Conservation (phyloP, 2,329 filamentous ascomycete species). For the Chrysoporthe austroafricana region DNA sequence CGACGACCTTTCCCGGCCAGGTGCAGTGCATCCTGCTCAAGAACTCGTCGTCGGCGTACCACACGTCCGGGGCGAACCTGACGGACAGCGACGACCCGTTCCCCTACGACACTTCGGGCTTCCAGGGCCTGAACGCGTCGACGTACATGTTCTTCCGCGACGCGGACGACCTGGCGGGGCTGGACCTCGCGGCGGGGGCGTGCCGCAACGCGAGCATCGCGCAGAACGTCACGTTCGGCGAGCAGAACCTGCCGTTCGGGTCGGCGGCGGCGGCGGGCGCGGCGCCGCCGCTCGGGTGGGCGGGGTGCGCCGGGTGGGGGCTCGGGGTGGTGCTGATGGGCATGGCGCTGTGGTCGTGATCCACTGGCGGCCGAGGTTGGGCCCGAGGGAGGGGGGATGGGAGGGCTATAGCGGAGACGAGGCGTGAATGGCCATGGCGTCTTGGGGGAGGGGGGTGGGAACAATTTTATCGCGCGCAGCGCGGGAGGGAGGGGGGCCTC, state of each 20-base stretch:
- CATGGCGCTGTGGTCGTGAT: constrained; percentile 12
- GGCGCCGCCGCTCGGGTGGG: constrained; percentile 31
- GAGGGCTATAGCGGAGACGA: too few species aligned
- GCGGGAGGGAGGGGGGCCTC: too few species aligned
- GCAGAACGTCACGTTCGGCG: constrained; percentile 74
- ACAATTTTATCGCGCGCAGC: not conserved
- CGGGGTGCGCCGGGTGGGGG: constrained; percentile 24
- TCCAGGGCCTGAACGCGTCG: constrained; percentile 66
- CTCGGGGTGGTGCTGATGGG: constrained; percentile 20
- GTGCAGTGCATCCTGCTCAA: constrained; percentile 79
- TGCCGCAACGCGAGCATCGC: constrained; percentile 67
- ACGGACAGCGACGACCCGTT: constrained; percentile 71
- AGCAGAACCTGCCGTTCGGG: constrained; percentile 61
- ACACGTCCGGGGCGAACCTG: constrained; percentile 53
- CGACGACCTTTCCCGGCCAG: constrained; percentile 67
- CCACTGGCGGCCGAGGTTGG: too few species aligned
- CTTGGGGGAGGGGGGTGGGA: too few species aligned
- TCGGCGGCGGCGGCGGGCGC: constrained; percentile 39
- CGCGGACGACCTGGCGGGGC: constrained; percentile 66
- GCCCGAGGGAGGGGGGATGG: too few species aligned
- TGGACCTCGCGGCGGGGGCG: constrained; percentile 70
- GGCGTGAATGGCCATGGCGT: not conserved
- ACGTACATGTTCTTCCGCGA: constrained; percentile 81
- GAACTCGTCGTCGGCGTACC: constrained; percentile 47
- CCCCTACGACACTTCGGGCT: constrained; percentile 75